Base-by-base conservation (phyloP, 2,329 filamentous ascomycete genomes). In the Hirsutella minnesotensis region DNA sequence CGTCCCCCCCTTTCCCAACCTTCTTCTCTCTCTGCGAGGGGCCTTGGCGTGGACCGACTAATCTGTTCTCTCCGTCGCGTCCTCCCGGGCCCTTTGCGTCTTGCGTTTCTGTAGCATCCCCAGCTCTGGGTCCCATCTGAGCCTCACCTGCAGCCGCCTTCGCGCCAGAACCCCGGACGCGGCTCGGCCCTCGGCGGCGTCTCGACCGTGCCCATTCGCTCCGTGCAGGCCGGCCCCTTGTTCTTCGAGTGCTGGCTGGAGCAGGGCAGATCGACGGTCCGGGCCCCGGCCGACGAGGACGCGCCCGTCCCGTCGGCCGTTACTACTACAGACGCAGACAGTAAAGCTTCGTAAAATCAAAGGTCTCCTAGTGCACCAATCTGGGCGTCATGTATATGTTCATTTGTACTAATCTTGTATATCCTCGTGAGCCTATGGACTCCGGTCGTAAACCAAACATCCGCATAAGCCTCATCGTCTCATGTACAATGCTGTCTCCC, bases 201-300 rank as follows among this genome's bases (percentile, higher is more conserved):
- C 3, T 65, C 57, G 38, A 74, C 70, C 9, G 70, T 59, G 1
- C 66, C 75, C 10, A 56, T 79, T 30, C 69, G 75, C 29, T 63
- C 72, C 5, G 70, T 79, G 1, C 68, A 68, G 45, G 68, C 79
- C 40, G 69, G 79, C 38, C 67, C 79, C 48, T 53, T 86, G 43
- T 68, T 81, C 62, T 68, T 82, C 57, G 79, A 83, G 67, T 70
- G 81, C 65, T 68, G 81, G 78, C 58, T 83, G 49, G 65, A 86
- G 59, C 53, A 58, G 22, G 47, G 24, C 12, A 27, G 12, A 12
- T 12, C 24, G 24, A n/a, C n/a, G n/a, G n/a, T n/a, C n/a, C 24
- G 24, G 7, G 33, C 8, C 33, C 8, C 33, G 10, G 12, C 8
- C 16, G n/a, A 36, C 2, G 31, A 38, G 13, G 39, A 34, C 5